Conservation (phyloP, 148 eudicot species). For the Camellia japonica region DNA sequence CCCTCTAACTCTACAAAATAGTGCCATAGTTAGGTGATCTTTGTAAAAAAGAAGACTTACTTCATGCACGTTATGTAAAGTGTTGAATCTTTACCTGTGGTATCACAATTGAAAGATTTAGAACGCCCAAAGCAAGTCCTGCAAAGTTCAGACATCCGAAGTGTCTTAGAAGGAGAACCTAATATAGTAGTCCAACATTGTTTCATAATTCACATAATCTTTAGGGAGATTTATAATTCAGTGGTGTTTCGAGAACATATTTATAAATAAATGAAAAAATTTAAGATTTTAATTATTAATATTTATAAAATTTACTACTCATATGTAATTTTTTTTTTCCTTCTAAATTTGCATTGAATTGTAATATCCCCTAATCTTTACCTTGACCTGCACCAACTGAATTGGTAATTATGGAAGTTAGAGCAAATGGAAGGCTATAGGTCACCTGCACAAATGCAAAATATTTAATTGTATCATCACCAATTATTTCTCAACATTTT, state of each 20-base stretch:
- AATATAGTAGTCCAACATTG: not conserved
- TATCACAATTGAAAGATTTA: conserved; percentile 7
- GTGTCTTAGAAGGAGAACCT: not conserved
- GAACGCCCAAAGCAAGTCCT: conserved; percentile 6
- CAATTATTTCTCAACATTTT: too few species aligned
- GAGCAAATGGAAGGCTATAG: conserved; percentile 7
- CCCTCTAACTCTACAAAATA: too few species aligned
- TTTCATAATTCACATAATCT: not conserved
- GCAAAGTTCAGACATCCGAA: not conserved
- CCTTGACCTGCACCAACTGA: not conserved
- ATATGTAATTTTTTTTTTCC: too few species aligned
- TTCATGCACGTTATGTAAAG: too few species aligned
- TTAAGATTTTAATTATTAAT: too few species aligned
- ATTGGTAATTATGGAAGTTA: conserved; percentile 2
- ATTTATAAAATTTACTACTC: too few species aligned
- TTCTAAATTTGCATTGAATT: too few species aligned
- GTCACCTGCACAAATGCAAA: conserved; percentile 3
- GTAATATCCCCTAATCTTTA: not conserved
- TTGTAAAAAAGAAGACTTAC: too few species aligned
- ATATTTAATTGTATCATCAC: not conserved
- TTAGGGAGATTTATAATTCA: not conserved
- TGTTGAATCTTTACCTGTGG: conserved; percentile 6
- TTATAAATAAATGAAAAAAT: too few species aligned
- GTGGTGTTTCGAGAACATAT: too few species aligned
- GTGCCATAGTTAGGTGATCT: too few species aligned